These are phyloP conservation scores for Erodium moschatum DNA, from an alignment of 441 rosid genomes.

Conservation along the genomic window DNA sequence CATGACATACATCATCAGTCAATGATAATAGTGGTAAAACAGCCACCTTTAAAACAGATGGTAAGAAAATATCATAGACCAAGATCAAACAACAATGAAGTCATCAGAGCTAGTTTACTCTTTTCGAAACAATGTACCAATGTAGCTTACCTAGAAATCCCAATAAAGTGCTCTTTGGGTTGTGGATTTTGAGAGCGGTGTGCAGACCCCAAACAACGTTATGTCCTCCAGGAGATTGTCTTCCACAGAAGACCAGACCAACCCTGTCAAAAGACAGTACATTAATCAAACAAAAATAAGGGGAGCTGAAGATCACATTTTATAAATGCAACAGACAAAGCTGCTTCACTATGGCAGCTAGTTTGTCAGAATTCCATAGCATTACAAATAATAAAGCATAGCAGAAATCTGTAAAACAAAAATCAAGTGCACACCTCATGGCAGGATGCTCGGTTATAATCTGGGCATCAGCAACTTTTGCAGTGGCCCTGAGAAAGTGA, in stretches of 20 bases:
- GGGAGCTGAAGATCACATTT: background rate
- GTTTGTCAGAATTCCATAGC: background rate
- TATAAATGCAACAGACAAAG: background rate
- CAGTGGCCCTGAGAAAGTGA: slow-evolving; percentile 78
- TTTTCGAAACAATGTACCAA: background rate
- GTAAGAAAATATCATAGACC: background rate
- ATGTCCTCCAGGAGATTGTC: slow-evolving; percentile 98
- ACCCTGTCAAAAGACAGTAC: slow-evolving; percentile 46
- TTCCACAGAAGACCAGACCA: slow-evolving; percentile 84
- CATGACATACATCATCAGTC: background rate
- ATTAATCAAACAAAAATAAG: background rate
- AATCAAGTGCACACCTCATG: slow-evolving; percentile 36
- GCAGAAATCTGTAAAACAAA: background rate
- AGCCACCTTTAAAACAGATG: background rate
- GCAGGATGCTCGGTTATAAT: slow-evolving; percentile 80
- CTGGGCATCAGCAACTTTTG: slow-evolving; percentile 81
- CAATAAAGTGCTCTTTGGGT: slow-evolving; percentile 53
- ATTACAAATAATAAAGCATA: background rate
- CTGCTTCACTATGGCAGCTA: background rate
- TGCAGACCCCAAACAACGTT: slow-evolving; percentile 91
- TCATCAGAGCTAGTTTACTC: background rate
- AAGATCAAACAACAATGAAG: background rate
- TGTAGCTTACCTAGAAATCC: slow-evolving; percentile 67
- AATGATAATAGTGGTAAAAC: background rate
- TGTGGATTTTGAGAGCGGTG: slow-evolving; percentile 71